Conservation (phyloP, 306 rosid species). For the Begonia peltatifolia region DNA sequence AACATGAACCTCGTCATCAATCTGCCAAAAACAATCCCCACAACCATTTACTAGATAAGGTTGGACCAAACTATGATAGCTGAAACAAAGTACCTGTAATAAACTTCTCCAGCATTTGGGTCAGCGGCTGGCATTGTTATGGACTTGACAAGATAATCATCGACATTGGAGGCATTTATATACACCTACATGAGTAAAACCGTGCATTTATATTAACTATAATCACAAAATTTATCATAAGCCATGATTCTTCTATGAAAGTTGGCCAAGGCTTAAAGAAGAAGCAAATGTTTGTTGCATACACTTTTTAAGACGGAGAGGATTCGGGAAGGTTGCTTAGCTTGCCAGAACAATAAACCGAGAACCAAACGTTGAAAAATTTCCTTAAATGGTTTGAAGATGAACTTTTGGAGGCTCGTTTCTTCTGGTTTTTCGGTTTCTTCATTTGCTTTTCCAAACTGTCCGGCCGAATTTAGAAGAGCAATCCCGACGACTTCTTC, state of each 20-base stretch:
- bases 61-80: constrained; percentile 10
- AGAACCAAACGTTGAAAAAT: constrained; percentile 68
- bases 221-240: neutral
- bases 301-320: constrained; percentile 72
- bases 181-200: constrained; percentile 41
- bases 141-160: constrained; percentile 86
- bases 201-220: neutral
- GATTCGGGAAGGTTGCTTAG: constrained; percentile 77
- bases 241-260: too few relatives aligned
- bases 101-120: constrained; percentile 88
- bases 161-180: constrained; percentile 61
- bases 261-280: neutral
- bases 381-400: constrained; percentile 69
- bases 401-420: constrained; percentile 38
- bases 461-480: constrained; percentile 82
- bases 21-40: constrained; percentile 24
- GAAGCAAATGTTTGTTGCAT: constrained; percentile 19
- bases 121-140: constrained; percentile 80
- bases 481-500: constrained; percentile 66
- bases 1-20: constrained; percentile 79
- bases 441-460: constrained; percentile 50
- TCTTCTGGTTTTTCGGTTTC: constrained; percentile 38
- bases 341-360: constrained; percentile 87
- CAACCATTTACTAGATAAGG: too few relatives aligned
- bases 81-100: constrained; percentile 45